Conservation (phyloP, 1,139 yeast species). For the Diutina neorugosa region DNA sequence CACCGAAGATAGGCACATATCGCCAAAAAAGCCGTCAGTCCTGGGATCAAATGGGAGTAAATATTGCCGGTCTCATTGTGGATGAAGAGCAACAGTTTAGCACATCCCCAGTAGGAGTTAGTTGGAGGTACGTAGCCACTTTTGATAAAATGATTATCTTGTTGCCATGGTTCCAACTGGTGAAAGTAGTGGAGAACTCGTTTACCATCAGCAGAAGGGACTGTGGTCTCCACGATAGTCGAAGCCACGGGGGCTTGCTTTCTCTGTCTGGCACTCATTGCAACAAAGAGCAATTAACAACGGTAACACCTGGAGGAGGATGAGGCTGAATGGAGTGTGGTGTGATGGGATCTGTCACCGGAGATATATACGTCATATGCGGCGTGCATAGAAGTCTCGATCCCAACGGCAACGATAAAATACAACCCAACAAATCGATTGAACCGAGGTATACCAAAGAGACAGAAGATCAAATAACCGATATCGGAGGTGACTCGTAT, state of each 20-base stretch:
- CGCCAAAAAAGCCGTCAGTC: constrained; percentile 11
- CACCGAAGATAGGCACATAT: constrained; percentile 13
- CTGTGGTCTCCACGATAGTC: not conserved
- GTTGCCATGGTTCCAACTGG: constrained; percentile 69
- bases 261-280: not conserved
- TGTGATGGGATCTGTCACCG: not conserved
- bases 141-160: constrained; percentile 67
- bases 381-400: not conserved
- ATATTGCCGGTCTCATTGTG: constrained; percentile 84
- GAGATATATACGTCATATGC: not conserved
- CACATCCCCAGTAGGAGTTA: constrained; percentile 35
- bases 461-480: not conserved
- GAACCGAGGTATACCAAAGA: not conserved
- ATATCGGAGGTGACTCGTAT: no score
- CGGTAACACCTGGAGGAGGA: not conserved
- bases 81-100: constrained; percentile 48
- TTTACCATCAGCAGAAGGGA: no score
- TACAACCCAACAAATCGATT: not conserved
- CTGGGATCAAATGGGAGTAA: constrained; percentile 70
- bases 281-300: not conserved
- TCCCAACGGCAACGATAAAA: not conserved
- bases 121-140: constrained; percentile 73
- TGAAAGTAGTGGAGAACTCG: constrained; percentile 17
- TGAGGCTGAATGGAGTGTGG: not conserved
- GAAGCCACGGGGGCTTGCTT: not conserved